Evolutionary conservation across 306 rosid genomes (phyloP).

Genomic region (Vigna angularis): DNA sequence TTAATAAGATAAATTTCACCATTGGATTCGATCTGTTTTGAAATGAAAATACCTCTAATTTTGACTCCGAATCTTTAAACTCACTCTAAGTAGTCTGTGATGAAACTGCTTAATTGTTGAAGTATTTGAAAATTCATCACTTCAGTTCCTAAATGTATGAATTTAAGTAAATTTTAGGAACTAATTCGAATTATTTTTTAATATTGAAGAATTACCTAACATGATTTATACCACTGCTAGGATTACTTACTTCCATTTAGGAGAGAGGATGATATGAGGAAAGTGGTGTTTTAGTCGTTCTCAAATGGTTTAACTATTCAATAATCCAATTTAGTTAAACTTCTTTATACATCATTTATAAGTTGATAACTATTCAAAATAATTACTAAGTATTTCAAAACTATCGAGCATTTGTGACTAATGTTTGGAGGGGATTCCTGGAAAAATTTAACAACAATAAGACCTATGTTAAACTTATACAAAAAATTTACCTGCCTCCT

Average conservation of each 20-base stretch:
- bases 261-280: background rate
- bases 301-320: background rate
- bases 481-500: no score
- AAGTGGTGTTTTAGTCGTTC: background rate
- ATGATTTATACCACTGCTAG: background rate
- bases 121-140: background rate
- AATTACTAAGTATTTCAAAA: no score
- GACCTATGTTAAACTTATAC: no score
- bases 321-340: background rate
- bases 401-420: background rate
- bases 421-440: no score
- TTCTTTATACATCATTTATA: background rate
- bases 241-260: background rate
- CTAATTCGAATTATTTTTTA: background rate
- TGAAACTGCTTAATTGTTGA: background rate
- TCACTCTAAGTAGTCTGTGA: background rate
- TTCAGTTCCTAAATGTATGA: background rate
- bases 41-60: background rate
- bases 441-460: no score
- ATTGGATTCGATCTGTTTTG: background rate
- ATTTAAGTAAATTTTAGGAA: background rate
- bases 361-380: background rate
- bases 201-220: background rate
- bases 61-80: background rate
- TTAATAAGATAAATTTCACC: no score